Conservation (phyloP, 2,329 filamentous ascomycete species). For the Colletotrichum cordylinicola region DNA sequence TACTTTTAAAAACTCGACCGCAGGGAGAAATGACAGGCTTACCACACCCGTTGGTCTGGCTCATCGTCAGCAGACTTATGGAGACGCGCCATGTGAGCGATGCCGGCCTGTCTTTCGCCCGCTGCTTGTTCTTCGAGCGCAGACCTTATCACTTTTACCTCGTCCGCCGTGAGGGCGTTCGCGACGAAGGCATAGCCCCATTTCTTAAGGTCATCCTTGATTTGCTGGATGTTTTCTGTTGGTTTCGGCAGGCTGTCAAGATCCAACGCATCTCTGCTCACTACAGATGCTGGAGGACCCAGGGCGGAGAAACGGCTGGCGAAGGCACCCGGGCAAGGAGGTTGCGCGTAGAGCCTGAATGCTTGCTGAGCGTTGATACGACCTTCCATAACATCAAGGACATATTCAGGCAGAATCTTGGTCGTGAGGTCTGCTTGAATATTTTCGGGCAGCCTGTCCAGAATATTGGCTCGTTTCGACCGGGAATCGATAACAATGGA, state of each 20-base stretch:
- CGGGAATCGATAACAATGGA: background rate
- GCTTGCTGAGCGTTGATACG: background rate
- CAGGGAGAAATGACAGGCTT: background rate
- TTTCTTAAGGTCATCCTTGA: background rate
- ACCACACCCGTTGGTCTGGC: background rate
- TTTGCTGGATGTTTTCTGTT: background rate
- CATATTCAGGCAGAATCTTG: background rate
- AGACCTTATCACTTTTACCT: background rate
- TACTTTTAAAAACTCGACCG: background rate
- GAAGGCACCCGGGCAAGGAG: background rate
- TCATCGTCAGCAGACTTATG: background rate
- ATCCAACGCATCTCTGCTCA: background rate
- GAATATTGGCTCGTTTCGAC: background rate
- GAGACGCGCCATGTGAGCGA: background rate
- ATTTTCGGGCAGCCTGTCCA: background rate
- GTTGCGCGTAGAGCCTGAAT: background rate
- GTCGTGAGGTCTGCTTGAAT: background rate
- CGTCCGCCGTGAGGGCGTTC: background rate
- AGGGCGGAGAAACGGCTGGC: background rate
- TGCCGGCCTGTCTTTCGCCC: background rate
- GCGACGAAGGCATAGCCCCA: background rate
- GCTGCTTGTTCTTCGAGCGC: background rate
- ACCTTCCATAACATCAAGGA: constrained; percentile 2
- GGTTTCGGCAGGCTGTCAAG: background rate
- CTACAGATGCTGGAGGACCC: background rate